These are phyloP conservation scores for Solanum hybrid DNA, from an alignment of 305 asterid genomes.

Conservation along the genomic window DNA sequence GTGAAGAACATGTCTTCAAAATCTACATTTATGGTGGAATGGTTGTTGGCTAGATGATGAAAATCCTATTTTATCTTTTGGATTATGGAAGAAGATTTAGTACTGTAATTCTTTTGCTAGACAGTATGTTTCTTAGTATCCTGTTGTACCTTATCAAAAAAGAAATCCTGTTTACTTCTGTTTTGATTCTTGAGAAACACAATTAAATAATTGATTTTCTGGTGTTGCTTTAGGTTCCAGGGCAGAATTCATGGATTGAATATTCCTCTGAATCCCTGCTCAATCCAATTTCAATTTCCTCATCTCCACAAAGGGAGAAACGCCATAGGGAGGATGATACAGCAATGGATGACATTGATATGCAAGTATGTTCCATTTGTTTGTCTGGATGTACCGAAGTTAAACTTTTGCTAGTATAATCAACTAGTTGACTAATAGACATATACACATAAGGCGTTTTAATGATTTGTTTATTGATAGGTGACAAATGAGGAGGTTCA, in stretches of 20 bases:
- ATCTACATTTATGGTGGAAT: not conserved
- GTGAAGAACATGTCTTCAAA: not conserved
- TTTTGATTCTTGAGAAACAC: not conserved
- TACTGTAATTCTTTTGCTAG: not conserved
- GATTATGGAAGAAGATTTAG: not conserved
- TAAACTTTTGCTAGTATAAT: not conserved
- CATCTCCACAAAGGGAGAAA: conserved; percentile 54
- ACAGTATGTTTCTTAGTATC: not conserved
- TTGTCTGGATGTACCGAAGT: not conserved
- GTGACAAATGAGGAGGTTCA: conserved; percentile 42
- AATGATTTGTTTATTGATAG: conserved; percentile 5
- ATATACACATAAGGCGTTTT: not conserved
- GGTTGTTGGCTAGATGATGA: not conserved
- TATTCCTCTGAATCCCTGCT: conserved; percentile 25
- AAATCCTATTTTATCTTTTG: not conserved
- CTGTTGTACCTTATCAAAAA: not conserved
- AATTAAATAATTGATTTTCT: not conserved
- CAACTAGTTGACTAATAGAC: not conserved
- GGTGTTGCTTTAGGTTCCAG: conserved; percentile 53
- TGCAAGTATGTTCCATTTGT: conserved; percentile 30
- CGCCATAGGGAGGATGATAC: conserved; percentile 64
- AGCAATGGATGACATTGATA: conserved; percentile 37
- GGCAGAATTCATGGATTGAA: conserved; percentile 77
- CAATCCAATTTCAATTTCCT: conserved; percentile 12
- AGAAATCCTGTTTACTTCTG: not conserved